Percentiles rank a stretch among this genome's conserved stretches.
Evolutionary conservation across 768 basidiomycete genomes (phyloP).

Genomic region (Xerocomus brunneocitrinus): DNA sequence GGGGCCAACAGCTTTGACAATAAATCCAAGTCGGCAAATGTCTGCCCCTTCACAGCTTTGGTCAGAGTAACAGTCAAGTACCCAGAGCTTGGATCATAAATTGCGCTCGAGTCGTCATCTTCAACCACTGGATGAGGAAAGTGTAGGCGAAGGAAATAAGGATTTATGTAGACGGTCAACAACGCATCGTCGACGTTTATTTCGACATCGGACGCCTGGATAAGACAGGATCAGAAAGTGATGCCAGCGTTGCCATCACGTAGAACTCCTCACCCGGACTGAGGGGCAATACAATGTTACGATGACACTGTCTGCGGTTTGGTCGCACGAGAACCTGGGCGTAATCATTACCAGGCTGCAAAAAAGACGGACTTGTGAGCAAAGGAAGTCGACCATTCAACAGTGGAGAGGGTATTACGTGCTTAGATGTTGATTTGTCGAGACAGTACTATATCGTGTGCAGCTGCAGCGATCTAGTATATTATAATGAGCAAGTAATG

Average conservation of each 20-base stretch:
- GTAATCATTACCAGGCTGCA: constrained; percentile 57
- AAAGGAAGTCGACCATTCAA: neutral
- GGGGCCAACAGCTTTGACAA: constrained; percentile 76
- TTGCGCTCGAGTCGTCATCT: constrained; percentile 61
- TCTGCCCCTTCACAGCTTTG: constrained; percentile 61
- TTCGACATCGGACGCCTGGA: constrained; percentile 77
- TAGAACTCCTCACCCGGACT: constrained; percentile 53
- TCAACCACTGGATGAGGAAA: constrained; percentile 64
- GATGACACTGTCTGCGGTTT: constrained; percentile 51
- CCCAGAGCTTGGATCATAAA: constrained; percentile 77
- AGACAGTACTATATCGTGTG: neutral
- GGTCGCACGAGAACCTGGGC: constrained; percentile 66
- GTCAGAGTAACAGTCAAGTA: constrained; percentile 68
- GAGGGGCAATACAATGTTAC: constrained; percentile 68
- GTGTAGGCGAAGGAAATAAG: constrained; percentile 78
- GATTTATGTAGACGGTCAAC: constrained; percentile 73
- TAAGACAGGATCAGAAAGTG: constrained; percentile 11
- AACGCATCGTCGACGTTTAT: constrained; percentile 68
- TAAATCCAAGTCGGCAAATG: constrained; percentile 75
- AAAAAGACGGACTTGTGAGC: neutral
- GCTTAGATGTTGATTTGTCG: neutral
- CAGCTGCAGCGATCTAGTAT: neutral
- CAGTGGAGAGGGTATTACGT: neutral
- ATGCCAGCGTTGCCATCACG: neutral
- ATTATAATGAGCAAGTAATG: neutral